Evolutionary conservation across 805 yeast species (phyloP).

Genomic region (Metschnikowia gelsemii): DNA sequence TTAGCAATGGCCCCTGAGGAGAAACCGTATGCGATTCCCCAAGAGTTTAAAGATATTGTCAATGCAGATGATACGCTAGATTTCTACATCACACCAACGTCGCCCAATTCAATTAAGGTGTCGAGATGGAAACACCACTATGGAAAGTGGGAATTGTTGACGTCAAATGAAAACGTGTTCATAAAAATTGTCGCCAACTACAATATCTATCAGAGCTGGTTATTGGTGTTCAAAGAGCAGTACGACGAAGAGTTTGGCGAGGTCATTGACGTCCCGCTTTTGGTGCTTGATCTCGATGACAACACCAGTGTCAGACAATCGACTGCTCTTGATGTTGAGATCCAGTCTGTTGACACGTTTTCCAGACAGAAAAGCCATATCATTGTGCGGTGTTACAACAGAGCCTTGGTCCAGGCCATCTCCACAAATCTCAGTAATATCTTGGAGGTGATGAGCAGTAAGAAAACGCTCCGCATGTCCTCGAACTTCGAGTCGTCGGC

Average conservation of each 20-base stretch:
- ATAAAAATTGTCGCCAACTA: constrained; percentile 41
- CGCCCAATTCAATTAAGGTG: constrained; percentile 38
- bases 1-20: constrained; percentile 15
- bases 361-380: constrained; percentile 29
- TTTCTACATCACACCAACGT: constrained; percentile 34
- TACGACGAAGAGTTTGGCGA: constrained; percentile 31
- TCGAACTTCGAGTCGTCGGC: constrained; percentile 22
- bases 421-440: constrained; percentile 29
- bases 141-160: constrained; percentile 47
- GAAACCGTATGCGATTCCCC: constrained; percentile 32
- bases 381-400: constrained; percentile 35
- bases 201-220: constrained; percentile 35
- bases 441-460: constrained; percentile 24
- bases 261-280: constrained; percentile 36
- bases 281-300: constrained; percentile 32
- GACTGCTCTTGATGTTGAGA: constrained; percentile 41
- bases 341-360: constrained; percentile 33
- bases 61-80: constrained; percentile 40
- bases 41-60: constrained; percentile 35
- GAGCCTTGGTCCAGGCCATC: constrained; percentile 27
- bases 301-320: constrained; percentile 32
- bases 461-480: constrained; percentile 10
- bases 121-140: constrained; percentile 43
- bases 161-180: constrained; percentile 36
- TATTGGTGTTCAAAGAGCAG: constrained; percentile 42